These are phyloP conservation scores for Penicillium hesseltinei DNA, from an alignment of 2,329 filamentous ascomycete species.

Conservation along the genomic window DNA sequence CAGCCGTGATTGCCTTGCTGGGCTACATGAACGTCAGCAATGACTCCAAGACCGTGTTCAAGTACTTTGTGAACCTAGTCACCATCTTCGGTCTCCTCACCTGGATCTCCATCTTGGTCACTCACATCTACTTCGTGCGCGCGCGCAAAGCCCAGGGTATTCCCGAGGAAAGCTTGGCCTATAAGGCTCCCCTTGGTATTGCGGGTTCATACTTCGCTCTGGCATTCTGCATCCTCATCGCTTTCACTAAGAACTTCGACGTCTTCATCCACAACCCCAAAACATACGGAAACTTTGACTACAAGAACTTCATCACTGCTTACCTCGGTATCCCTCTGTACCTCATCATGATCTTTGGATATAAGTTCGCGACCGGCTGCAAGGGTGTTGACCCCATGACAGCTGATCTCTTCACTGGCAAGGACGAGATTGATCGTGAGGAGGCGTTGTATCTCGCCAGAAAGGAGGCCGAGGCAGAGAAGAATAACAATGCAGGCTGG, in stretches of 20 bases:
- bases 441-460: slow-evolving; percentile 66
- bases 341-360: slow-evolving; percentile 65
- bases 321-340: slow-evolving; percentile 77
- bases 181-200: slow-evolving; percentile 69
- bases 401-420: slow-evolving; percentile 70
- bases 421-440: slow-evolving; percentile 70
- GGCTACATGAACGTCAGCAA: slow-evolving; percentile 66
- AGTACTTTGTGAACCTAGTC: slow-evolving; percentile 66
- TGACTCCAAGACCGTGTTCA: slow-evolving; percentile 58
- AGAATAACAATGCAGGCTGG: slow-evolving; percentile 41
- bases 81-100: slow-evolving; percentile 66
- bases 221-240: slow-evolving; percentile 68
- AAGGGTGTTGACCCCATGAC: slow-evolving; percentile 57
- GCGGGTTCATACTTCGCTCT: slow-evolving; percentile 67
- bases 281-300: slow-evolving; percentile 60
- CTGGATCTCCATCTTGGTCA: slow-evolving; percentile 67
- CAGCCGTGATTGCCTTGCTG: slow-evolving; percentile 62
- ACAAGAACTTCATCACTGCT: slow-evolving; percentile 74
- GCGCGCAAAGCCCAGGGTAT: slow-evolving; percentile 63
- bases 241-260: slow-evolving; percentile 78
- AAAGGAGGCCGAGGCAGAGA: slow-evolving; percentile 46
- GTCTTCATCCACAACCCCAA: slow-evolving; percentile 58
- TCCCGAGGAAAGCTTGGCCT: slow-evolving; percentile 56
- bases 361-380: slow-evolving; percentile 59
- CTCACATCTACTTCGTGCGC: slow-evolving; percentile 65